Evolutionary conservation across 164 flowering plant genomes (phyloP), one percentile per base, ranked within the genome.

Genomic region (Paratinospora sagittata): DNA sequence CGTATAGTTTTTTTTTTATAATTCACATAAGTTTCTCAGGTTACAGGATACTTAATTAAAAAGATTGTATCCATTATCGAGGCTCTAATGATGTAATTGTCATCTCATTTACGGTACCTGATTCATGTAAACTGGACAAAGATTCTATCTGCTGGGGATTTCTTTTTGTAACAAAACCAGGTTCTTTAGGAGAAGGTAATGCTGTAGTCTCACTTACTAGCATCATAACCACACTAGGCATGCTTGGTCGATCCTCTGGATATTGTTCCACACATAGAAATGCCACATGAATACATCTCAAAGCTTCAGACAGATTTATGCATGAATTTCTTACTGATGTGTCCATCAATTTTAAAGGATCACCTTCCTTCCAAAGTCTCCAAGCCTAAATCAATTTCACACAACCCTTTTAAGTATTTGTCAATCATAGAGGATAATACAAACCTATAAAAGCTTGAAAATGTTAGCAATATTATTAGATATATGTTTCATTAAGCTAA

Each of bases 251-350:
- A 23, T 69, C 69, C 11, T 52, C 10, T 69, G 75, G 55, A 11
- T 14, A 10, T 41, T 72, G 68, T 66, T 78, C 73, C 27, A 78
- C 78, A 69, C 81, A 78, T 23, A 78, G 41, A 17, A 75, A 43
- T 11, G 73, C 76, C 10, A 75, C 68, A 62, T 78, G 78, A 10
- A 69, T 72, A 43, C 75, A 75, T 66, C 78, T 65, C 24, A 65
- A 13, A 2, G 70, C 60, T 16, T 72, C 76, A 23, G 12, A 37
- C 16, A 11, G 3, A 23, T 30, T 30, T 4, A 17, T 0, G 17
- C 37, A 55, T 2, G 39, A 7, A 47, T 36, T 21, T 12, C 7
- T 5, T 21, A 49, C 41, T n/a, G 8, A 6, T 39, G 63, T 21
- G 26, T 75, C 78, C 14, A 75, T 17, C 24, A 74, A 37, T 12